Base-by-base conservation (phyloP, 2,329 filamentous ascomycete genomes). In the Ophiostoma ips region DNA sequence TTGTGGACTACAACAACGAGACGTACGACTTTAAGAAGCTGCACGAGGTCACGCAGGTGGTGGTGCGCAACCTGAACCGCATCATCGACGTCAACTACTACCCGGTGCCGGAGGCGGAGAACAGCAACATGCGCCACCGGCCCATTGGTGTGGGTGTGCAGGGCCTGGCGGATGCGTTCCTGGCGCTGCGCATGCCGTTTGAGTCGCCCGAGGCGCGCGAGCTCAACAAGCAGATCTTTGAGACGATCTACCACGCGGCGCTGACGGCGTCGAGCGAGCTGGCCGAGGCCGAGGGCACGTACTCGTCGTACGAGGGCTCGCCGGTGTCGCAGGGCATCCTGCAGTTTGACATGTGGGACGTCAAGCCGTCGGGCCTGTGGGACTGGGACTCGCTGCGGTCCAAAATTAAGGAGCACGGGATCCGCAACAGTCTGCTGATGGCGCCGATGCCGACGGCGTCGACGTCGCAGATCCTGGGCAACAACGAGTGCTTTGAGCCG, bases 401-500 rank as follows among this genome's bases (percentile, higher is more conserved):
- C 58, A 79, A 94, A 68, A 94, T 98, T 64, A 87, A 89, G 63
- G 77, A 94, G 71, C 79, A 94, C 60, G 92, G 92, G 69, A 77
- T 95, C 35, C 89, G 90, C 67, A 98, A 98, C 82, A 94, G 86
- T 65, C 71, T 98, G 61, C 78, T 98, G 54, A 78, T 96, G 59
- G 92, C 92, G 3, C 92, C 92, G 54, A 98, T 98, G 92, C 92
- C 92, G 24, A 98, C 92, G 62, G 92, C 92, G 51, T 92, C 84
- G 56, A 98, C 92, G 35, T 95, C 87, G 53, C 92, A 98, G 72
- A 98, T 98, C 64, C 76, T 98, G 59, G 92, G 92, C 61, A 94
- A 95, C 77, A 98, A 98, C 66, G 92, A 98, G 71, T 98, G 92
- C 76, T 98, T 98, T 66, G 92, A 98, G 76, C 92, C 92, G 37